phyloP scores from a whole-genome alignment of 2,329 filamentous ascomycete species.

The Periglandula ipomoeae region DNA sequence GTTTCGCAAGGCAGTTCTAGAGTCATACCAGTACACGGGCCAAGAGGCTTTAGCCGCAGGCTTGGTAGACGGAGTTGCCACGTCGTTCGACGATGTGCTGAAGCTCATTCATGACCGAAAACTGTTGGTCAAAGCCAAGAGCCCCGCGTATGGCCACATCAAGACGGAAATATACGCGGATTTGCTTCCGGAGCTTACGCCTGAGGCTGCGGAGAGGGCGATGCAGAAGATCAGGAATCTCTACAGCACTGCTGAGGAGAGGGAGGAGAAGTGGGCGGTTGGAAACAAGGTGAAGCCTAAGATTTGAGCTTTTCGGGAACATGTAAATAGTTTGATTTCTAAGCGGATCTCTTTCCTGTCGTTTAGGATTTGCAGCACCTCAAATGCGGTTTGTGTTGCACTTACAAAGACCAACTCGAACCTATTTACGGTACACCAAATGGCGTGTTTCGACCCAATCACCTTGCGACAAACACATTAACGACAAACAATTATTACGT shows the following conservation, averaged over 20 bases:
- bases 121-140: constrained; percentile 51
- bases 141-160: constrained; percentile 58
- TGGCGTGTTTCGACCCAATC: too few relatives aligned
- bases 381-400: too few relatives aligned
- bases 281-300: constrained; percentile 26
- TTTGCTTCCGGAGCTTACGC: constrained; percentile 48
- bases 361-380: too few relatives aligned
- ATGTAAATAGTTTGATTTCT: too few relatives aligned
- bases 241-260: constrained; percentile 24
- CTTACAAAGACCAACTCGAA: too few relatives aligned
- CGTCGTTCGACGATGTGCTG: constrained; percentile 47
- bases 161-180: constrained; percentile 73
- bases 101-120: constrained; percentile 48
- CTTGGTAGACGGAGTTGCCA: constrained; percentile 57
- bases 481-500: too few relatives aligned
- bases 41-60: constrained; percentile 54
- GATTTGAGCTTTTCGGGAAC: not conserved
- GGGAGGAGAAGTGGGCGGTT: constrained; percentile 37
- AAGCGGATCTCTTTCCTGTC: too few relatives aligned
- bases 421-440: too few relatives aligned
- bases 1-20: constrained; percentile 59
- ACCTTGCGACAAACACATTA: too few relatives aligned
- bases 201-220: constrained; percentile 39
- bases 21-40: constrained; percentile 60
- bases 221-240: constrained; percentile 19